These are phyloP conservation scores for Pulveroboletus sp. DNA, from an alignment of 768 basidiomycete species.

Conservation along the genomic window DNA sequence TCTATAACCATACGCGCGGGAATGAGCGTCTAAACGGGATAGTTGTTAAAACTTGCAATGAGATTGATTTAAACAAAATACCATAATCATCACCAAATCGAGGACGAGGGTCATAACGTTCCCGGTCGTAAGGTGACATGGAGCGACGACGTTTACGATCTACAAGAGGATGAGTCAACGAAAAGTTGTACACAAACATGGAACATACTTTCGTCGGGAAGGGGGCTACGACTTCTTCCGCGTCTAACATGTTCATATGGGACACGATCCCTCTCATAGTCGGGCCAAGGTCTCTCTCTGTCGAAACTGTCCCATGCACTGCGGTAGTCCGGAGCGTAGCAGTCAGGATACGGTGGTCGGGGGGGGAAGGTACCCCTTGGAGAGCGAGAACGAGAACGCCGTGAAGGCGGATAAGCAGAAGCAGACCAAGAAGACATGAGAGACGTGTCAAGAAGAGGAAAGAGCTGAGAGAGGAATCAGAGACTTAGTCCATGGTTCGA, in stretches of 20 bases:
- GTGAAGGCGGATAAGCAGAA: slow-evolving; percentile 64
- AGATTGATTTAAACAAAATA: slow-evolving; percentile 33
- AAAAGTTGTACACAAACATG: background rate
- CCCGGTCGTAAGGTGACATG: slow-evolving; percentile 68
- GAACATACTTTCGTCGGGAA: slow-evolving; percentile 57
- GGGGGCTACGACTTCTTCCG: slow-evolving; percentile 74
- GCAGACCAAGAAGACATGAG: slow-evolving; percentile 77
- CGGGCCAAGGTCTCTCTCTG: slow-evolving; percentile 60
- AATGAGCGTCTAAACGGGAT: slow-evolving; percentile 51
- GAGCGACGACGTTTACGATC: slow-evolving; percentile 80
- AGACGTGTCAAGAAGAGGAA: slow-evolving; percentile 29
- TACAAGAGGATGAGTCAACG: slow-evolving; percentile 22
- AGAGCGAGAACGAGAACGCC: slow-evolving; percentile 81
- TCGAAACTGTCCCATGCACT: slow-evolving; percentile 69
- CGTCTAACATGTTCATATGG: slow-evolving; percentile 66
- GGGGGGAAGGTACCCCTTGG: slow-evolving; percentile 51
- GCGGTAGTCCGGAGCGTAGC: slow-evolving; percentile 56
- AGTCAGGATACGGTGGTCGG: slow-evolving; percentile 53
- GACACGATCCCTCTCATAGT: slow-evolving; percentile 65
- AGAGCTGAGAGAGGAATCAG: slow-evolving; percentile 45
- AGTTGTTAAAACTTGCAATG: slow-evolving; percentile 4
- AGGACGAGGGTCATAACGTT: slow-evolving; percentile 77
- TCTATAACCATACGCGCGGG: slow-evolving; percentile 58
- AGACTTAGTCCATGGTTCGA: slow-evolving; percentile 42
- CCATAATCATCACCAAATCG: slow-evolving; percentile 81